phyloP scores from a whole-genome alignment of 768 basidiomycete species.

The Leccinellum albellum region DNA sequence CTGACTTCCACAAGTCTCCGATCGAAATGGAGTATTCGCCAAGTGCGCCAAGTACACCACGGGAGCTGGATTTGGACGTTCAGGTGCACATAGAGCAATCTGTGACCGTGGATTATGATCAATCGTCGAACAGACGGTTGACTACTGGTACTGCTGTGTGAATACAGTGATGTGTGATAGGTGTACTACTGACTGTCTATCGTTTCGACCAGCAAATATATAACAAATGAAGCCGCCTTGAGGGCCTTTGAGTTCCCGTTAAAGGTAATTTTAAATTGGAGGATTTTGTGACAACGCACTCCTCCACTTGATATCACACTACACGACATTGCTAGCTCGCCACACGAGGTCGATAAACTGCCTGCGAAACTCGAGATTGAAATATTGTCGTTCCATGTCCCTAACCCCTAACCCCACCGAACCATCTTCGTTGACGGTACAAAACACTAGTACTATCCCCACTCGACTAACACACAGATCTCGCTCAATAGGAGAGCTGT shows the following conservation, averaged over 20 bases:
- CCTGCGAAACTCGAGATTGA: neutral
- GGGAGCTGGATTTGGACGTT: constrained; percentile 29
- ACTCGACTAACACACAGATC: constrained; percentile 3
- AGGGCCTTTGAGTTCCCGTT: neutral
- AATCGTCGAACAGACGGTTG: constrained; percentile 18
- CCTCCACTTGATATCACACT: neutral
- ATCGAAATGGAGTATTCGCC: constrained; percentile 25
- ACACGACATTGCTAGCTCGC: neutral
- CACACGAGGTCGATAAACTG: neutral
- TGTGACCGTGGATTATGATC: constrained; percentile 26
- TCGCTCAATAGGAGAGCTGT: constrained; percentile 22
- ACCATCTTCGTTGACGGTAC: neutral
- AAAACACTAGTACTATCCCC: neutral
- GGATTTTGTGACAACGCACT: neutral
- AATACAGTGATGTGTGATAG: constrained; percentile 5
- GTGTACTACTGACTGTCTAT: neutral
- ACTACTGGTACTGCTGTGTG: neutral
- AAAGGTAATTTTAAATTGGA: constrained; percentile 12
- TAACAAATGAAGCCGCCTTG: neutral
- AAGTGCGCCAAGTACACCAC: neutral
- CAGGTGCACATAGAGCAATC: constrained; percentile 30
- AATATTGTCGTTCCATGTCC: constrained; percentile 12
- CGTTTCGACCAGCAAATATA: constrained; percentile 8
- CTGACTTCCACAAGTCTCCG: constrained; percentile 22
- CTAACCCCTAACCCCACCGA: constrained; percentile 1